Evolutionary conservation across 106 monocot species (phyloP).

Genomic region (Hemerocallis citrina): DNA sequence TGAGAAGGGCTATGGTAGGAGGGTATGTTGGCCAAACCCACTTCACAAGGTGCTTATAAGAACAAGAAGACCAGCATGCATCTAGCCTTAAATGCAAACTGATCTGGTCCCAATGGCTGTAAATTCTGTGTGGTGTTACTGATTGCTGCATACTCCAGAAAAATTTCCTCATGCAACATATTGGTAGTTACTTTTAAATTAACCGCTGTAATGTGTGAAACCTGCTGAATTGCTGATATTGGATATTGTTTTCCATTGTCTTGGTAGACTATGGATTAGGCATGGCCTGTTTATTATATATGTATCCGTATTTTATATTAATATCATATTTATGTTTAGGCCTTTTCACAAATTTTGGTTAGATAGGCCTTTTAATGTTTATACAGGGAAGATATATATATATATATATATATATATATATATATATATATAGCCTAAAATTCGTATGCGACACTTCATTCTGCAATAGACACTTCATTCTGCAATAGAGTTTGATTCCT

Average conservation of each 20-base stretch:
- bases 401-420: no score
- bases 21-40: conserved; percentile 65
- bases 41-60: conserved; percentile 62
- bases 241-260: neutral
- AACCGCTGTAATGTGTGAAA: conserved; percentile 4
- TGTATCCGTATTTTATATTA: no score
- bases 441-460: no score
- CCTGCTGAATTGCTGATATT: neutral
- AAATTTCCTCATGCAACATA: neutral
- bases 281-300: neutral
- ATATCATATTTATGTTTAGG: no score
- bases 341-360: no score
- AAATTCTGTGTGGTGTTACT: neutral
- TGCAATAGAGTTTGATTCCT: no score
- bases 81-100: neutral
- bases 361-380: no score
- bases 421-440: no score
- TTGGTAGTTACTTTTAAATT: conserved; percentile 1
- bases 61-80: neutral
- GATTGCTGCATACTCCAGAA: neutral
- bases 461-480: no score
- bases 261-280: neutral
- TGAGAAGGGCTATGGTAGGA: conserved; percentile 70
- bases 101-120: neutral
- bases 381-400: no score